Conservation (phyloP, 2,329 filamentous ascomycete species). For the Exophiala bonariae region DNA sequence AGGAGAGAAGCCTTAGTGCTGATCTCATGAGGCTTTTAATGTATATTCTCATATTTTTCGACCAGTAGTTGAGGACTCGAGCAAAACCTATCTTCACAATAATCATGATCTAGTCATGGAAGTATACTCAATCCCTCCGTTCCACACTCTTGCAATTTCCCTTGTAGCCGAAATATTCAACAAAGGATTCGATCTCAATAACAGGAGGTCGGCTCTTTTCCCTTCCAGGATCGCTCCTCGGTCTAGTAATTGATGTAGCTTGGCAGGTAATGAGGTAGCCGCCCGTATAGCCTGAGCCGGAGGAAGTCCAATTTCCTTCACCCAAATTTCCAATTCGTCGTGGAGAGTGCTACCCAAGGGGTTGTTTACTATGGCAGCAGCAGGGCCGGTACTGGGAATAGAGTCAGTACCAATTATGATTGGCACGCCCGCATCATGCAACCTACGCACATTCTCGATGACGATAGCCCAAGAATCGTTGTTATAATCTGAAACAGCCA, state of each 20-base stretch:
- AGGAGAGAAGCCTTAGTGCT: too few species aligned
- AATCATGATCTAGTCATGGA: too few species aligned
- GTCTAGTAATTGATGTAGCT: constrained; percentile 20
- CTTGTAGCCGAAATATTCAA: constrained; percentile 1
- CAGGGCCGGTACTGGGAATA: too few species aligned
- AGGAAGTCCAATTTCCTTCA: constrained; percentile 23
- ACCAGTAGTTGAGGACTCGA: too few species aligned
- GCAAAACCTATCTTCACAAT: too few species aligned
- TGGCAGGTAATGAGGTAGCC: constrained; percentile 24
- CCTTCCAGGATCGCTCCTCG: constrained; percentile 22
- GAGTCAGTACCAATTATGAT: constrained; percentile 29
- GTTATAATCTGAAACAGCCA: not conserved
- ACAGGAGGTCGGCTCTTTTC: not conserved
- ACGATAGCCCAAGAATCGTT: constrained; percentile 1
- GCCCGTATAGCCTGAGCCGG: constrained; percentile 24
- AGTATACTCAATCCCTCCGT: constrained; percentile 1
- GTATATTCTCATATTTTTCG: too few species aligned
- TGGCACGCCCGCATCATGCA: constrained; percentile 18
- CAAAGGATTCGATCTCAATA: constrained; percentile 1
- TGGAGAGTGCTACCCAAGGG: constrained; percentile 24
- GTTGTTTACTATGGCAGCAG: too few species aligned
- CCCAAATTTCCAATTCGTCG: constrained; percentile 22
- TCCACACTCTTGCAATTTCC: constrained; percentile 4
- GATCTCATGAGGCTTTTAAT: too few species aligned
- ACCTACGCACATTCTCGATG: constrained; percentile 8